Evolutionary conservation across 208 protist genomes (phyloP), one percentile per base, ranked within the genome.

Genomic region (Vickermania ingenoplastis): DNA sequence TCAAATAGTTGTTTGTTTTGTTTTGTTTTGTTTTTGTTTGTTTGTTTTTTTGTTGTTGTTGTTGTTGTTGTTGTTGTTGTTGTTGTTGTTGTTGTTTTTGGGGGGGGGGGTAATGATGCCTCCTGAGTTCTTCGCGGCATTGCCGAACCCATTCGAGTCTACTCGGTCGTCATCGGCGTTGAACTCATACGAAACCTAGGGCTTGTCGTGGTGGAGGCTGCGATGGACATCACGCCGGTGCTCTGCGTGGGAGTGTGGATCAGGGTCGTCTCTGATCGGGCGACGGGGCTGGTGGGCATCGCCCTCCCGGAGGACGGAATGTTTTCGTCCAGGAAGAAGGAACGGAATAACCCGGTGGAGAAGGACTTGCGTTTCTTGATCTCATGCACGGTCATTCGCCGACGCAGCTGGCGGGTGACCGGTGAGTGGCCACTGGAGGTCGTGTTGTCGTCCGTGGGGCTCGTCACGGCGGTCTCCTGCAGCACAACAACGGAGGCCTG

Each of bases 401-500:
- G 36, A 17, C 36, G 36, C 17, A 17, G 7, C 36, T 45, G 7
- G 11, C 36, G 36, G 36, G 17, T 17, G 11, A 45, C 36, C 17
- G 36, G 36, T 7, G 36, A 45, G 36, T 45, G 36, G 17, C 7
- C 11, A 17, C 36, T 45, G 36, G 36, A 45, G 36, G 36, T 45
- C 11, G 7, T 45, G 36, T 45, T 17, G 36, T 45, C 36, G 11
- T 7, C 36, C 7, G 36, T 45, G 36, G 11, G 17, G 11, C 11
- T n/a, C 11, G 36, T 7, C 36, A 54, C 50, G 24, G 50, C 50
- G 50, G 50, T 54, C 54, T 73, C 67, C 24, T 76, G 54, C 14
- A 89, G 62, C 2, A 81, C 69, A n/a, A 81, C 69, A 22, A 66
- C 72, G 27, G 85, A 87, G 14, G 79, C 79, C 23, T 81, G 57